Base-by-base conservation (phyloP, 2,329 filamentous ascomycete species). In the Peltaster fructicola region DNA sequence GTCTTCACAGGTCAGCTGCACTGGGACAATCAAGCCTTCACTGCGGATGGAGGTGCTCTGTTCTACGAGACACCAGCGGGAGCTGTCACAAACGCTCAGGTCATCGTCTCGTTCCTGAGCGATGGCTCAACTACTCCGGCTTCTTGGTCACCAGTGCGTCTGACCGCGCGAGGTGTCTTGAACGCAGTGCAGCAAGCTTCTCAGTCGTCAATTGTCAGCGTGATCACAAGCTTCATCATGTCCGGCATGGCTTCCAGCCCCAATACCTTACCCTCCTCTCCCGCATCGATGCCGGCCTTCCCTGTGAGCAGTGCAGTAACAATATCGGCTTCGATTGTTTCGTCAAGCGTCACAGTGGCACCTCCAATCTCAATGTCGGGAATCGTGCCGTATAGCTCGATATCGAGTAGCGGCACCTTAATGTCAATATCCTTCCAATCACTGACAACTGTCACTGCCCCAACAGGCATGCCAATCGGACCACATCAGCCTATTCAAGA, bases 21-120 rank as follows among this genome's bases (percentile, higher is more conserved):
- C 14, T 52, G 48, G 48, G 41, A 35, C 6, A 48, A 47, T 24
- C 25, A 38, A 2, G 35, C 31, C 3, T 51, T 52, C 31, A 35
- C 38, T 8, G n/a, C n/a, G n/a, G 32, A 36, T 13, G 42, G 41
- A 6, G 32, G 36, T 7, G 46, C 45, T 8, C 32, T 40, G 13
- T 50, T 51, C 26, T 52, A 39, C 31, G 40, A 39, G 20, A 28
- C 33, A 7, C 40, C 40, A n/a, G 27, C 38, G 1, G 33, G 26
- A 15, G 23, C 38, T 9, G 25, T 40, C 8, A 38, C 40, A 7
- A 42, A 40, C 15, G 38, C 39, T 2, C 31, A 38, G 15, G 37
- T 50, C 15, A 22, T 48, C 16, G 41, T 36, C 6, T 38, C 40
- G 7, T 40, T 50, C 16, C 31, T 36, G 12, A 45, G 47, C 3